phyloP scores from a whole-genome alignment of 176 grass and related monocot genomes.

The Paspalum notatum region DNA sequence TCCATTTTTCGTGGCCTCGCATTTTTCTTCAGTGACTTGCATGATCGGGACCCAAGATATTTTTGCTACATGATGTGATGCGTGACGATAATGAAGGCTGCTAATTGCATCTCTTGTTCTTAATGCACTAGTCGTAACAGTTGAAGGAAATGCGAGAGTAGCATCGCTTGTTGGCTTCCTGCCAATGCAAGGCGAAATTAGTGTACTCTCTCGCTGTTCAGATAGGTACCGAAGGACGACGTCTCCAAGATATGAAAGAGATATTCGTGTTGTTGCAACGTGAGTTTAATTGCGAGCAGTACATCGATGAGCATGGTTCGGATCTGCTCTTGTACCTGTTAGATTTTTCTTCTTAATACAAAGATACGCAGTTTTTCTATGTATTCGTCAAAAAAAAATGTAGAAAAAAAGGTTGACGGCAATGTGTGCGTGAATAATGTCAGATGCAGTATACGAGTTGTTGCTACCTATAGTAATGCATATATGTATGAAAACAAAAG shows the following conservation, averaged over 20 bases:
- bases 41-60: neutral
- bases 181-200: slow-evolving; percentile 9
- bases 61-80: slow-evolving; percentile 1
- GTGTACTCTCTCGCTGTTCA: neutral
- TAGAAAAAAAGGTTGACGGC: neutral
- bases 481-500: neutral
- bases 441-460: neutral
- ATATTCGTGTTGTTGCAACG: neutral
- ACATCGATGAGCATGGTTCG: no score
- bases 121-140: neutral
- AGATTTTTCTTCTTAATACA: no score
- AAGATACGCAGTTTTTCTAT: no score
- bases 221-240: neutral
- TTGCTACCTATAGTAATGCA: neutral
- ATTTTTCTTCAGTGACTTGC: neutral
- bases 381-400: no score
- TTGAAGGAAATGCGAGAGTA: neutral
- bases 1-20: neutral
- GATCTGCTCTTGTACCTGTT: no score
- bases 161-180: slow-evolving; percentile 8
- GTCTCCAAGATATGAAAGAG: neutral
- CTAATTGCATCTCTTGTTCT: neutral
- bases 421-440: neutral
- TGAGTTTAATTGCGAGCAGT: neutral
- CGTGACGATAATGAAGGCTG: neutral